Base-by-base conservation (phyloP, 2,329 filamentous ascomycete species). In the Colletotrichum falcatum region DNA sequence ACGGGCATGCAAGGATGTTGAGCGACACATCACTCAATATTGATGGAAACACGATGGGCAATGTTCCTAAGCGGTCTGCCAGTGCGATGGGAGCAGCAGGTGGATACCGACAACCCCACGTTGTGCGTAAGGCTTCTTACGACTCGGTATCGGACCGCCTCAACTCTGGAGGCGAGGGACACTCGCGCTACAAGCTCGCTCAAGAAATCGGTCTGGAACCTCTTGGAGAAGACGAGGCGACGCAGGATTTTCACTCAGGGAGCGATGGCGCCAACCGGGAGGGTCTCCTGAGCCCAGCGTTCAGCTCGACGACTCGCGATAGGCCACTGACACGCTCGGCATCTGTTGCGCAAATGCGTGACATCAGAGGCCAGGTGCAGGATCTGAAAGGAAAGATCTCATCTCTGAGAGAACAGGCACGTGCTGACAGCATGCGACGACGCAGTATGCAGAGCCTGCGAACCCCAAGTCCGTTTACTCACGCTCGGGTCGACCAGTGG, bases 331-430 rank as follows among this genome's bases (percentile, higher is more conserved):
- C 87, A 33, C 87, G 93, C 23, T 91, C 92, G 3, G 86, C 90
- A 18, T 95, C 94, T 0, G 90, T 90, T n/a, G 87, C 91, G 18
- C 91, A 93, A 76, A 89, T 93, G 77, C 89, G 91, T 11, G 88
- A 88, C 61, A 84, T 97, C 53, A 93, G 94, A 71, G 91, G 94
- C 74, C 94, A 97, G 78, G 93, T 97, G 88, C 90, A 92, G 66
- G 94, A 92, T 63, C 85, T 97, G 56, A 95, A 94, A 77, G 93
- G 92, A 70, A 94, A 94, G 76, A 94, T 97, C 44, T 95, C 94
- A 1, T 92, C 86, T 20, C 81, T 97, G 51, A 92, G 93, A 75
- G 90, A 94, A 72, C 91, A 94, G 75, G 92, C 93, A 0, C 89
- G 92, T 26, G 92, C 92, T 68, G 94, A 97, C 75, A 94, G 88